Base-by-base conservation (phyloP, 257 asterid species). In the Agastache rugosa region DNA sequence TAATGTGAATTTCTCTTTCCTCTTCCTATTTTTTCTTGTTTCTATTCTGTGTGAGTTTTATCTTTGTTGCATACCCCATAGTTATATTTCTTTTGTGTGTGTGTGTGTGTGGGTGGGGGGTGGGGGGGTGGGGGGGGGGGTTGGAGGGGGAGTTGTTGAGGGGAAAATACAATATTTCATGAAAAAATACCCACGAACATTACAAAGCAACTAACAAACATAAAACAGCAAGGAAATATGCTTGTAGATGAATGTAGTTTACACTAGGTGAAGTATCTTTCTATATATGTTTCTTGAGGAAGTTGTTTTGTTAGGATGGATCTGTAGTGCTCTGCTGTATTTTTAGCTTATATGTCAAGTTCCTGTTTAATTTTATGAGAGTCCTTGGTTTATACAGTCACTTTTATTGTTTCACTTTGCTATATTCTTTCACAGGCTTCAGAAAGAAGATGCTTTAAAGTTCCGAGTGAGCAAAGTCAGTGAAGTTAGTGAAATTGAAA, bases 401-500 rank as follows among this genome's bases (percentile, higher is more conserved):
- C 66, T 75, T 35, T 51, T 14, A 37, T 56, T 67, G 60, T 71
- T 71, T 66, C 75, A 29, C 70, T 73, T 72, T 44, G 62, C 72
- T 77, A 55, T 44, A 35, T 50, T 78, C 68, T 75, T 82, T 79
- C 74, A 82, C 86, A 94, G 98, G 86, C 60, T 75, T 69, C 98
- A 94, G 82, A 94, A 90, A 83, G 98, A 92, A 84, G 99, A 94
- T 80, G 96, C 98, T 53, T 73, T 92, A 47, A 85, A 85, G 79
- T 94, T 92, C 72, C 93, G 98, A 55, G 88, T 86, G 75, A 69
- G 88, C 73, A 94, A 92, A 86, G 81, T 85, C 69, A 82, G 81
- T 77, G 97, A 94, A 92, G 89, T 82, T 76, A 69, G 87, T 74
- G 97, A 87, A 80, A 80, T 85, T 50, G 99, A 92, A 84, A 93